Conservation (phyloP, 2,329 filamentous ascomycete species). For the Blastomyces gilchristii region DNA sequence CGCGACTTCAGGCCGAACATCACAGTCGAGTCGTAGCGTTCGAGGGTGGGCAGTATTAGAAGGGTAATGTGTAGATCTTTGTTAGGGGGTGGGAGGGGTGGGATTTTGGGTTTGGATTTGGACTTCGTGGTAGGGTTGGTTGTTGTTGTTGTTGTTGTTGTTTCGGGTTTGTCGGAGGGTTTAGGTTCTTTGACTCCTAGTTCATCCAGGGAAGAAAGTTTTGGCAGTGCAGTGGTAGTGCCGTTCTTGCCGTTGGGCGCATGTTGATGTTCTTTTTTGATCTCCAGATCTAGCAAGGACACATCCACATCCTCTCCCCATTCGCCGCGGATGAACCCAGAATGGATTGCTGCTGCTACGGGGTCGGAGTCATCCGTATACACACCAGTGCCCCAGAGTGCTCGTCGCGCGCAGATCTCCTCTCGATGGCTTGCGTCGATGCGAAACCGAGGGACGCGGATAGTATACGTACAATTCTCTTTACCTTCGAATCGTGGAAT, state of each 20-base stretch:
- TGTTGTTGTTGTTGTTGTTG: conserved; percentile 5
- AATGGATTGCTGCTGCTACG: conserved; percentile 84
- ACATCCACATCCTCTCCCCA: conserved; percentile 71
- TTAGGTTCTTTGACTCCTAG: conserved; percentile 13
- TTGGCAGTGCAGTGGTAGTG: not conserved
- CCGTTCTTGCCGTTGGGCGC: conserved; percentile 36
- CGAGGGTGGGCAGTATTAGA: conserved; percentile 67
- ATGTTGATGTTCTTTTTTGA: conserved; percentile 38
- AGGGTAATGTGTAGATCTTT: conserved; percentile 82
- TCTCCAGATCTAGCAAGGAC: conserved; percentile 50
- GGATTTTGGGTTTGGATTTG: conserved; percentile 24
- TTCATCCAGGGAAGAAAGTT: not conserved
- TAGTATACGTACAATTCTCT: conserved; percentile 80
- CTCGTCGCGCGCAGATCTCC: conserved; percentile 69
- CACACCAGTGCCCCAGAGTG: conserved; percentile 85
- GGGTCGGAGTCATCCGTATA: conserved; percentile 96
- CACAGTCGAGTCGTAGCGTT: conserved; percentile 64
- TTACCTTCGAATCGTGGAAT: conserved; percentile 67
- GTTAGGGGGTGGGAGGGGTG: conserved; percentile 47
- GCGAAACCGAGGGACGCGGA: conserved; percentile 75
- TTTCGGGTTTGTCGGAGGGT: conserved; percentile 9
- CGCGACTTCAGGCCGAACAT: conserved; percentile 74
- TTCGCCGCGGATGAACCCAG: conserved; percentile 82
- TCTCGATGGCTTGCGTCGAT: conserved; percentile 60
- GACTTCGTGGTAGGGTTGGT: not conserved